Evolutionary conservation across 495 filamentous ascomycete genomes (phyloP).

Genomic region (Penicillium pulvis): DNA sequence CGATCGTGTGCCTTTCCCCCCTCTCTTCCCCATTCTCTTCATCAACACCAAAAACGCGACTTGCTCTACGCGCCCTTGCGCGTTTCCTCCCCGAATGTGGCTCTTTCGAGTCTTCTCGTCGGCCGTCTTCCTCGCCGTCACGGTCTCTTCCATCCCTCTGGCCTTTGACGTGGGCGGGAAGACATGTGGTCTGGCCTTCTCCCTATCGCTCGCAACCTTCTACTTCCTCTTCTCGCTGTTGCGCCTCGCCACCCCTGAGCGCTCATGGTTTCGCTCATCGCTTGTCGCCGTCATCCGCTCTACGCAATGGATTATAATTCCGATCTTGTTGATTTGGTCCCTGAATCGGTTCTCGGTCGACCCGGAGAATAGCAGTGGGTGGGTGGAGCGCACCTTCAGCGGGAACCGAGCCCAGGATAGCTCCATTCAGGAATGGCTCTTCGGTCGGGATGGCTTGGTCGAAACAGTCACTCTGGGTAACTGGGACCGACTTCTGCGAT

Average conservation of each 20-base stretch:
- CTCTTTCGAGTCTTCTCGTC: slow-evolving; percentile 71
- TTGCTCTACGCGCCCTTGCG: slow-evolving; percentile 20
- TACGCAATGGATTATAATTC: slow-evolving; percentile 82
- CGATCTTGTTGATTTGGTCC: slow-evolving; percentile 87
- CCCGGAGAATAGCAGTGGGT: slow-evolving; percentile 64
- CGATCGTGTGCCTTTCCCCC: slow-evolving; percentile 22
- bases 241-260: slow-evolving; percentile 77
- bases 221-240: slow-evolving; percentile 86
- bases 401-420: slow-evolving; percentile 63
- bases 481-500: slow-evolving; percentile 88
- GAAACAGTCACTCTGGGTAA: slow-evolving; percentile 77
- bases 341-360: slow-evolving; percentile 93
- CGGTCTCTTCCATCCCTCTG: slow-evolving; percentile 90
- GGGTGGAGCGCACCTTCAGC: slow-evolving; percentile 79
- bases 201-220: slow-evolving; percentile 80
- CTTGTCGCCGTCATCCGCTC: slow-evolving; percentile 64
- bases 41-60: slow-evolving; percentile 3
- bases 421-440: slow-evolving; percentile 77
- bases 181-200: slow-evolving; percentile 90
- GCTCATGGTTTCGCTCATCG: slow-evolving; percentile 70
- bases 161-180: slow-evolving; percentile 97
- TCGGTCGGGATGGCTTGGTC: slow-evolving; percentile 75
- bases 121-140: slow-evolving; percentile 79
- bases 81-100: slow-evolving; percentile 55
- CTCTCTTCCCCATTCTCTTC: slow-evolving; percentile 10